Evolutionary conservation across 208 protist species (phyloP).

Genomic region (Leishmania gerbilli): DNA sequence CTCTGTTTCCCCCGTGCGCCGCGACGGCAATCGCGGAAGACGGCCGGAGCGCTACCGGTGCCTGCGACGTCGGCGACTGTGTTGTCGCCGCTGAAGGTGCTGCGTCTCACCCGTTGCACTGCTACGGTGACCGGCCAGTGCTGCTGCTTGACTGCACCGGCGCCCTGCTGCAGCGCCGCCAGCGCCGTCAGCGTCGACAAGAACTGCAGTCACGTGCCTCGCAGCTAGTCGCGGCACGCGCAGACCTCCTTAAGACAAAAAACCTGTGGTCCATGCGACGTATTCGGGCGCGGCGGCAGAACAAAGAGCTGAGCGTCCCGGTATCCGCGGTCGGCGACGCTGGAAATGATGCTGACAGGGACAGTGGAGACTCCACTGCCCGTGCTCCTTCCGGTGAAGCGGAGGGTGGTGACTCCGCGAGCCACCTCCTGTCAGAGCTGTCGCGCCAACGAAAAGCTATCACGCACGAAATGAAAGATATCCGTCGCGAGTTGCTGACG

Average conservation of each 20-base stretch:
- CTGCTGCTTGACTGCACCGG: slow-evolving; percentile 38
- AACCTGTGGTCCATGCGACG: slow-evolving; percentile 12
- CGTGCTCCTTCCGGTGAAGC: neutral
- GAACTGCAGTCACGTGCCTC: slow-evolving; percentile 9
- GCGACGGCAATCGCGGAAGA: neutral
- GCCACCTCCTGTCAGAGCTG: neutral
- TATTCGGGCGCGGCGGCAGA: slow-evolving; percentile 4
- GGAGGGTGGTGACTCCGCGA: neutral
- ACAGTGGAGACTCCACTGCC: neutral
- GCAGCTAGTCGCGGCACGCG: slow-evolving; percentile 8
- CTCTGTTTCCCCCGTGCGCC: slow-evolving; percentile 8
- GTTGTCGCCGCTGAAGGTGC: neutral
- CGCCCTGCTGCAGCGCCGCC: slow-evolving; percentile 10
- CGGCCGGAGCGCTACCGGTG: neutral
- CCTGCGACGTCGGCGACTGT: neutral
- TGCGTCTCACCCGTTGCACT: neutral
- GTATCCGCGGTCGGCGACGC: neutral
- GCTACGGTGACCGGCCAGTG: slow-evolving; percentile 24
- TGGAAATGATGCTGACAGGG: neutral
- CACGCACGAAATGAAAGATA: slow-evolving; percentile 3
- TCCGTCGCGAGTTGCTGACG: neutral
- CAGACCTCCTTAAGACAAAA: neutral
- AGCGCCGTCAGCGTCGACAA: slow-evolving; percentile 5
- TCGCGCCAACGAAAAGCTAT: slow-evolving; percentile 8
- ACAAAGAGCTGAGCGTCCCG: neutral